phyloP scores from a whole-genome alignment of 306 rosid genomes.

The Dicorynia guianensis region DNA sequence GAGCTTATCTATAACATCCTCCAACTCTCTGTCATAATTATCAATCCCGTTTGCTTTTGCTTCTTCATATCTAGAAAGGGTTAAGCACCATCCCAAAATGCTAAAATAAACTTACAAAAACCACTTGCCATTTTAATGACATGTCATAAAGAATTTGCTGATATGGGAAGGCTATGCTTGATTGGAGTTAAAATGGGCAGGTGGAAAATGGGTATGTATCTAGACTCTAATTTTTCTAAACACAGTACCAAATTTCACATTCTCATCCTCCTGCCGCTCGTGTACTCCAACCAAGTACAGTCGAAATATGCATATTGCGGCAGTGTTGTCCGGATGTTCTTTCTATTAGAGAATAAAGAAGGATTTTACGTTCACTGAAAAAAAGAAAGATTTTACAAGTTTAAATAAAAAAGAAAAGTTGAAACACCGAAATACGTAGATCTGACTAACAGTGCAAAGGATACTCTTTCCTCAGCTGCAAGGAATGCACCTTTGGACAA shows the following conservation, averaged over 20 bases:
- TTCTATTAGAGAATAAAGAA: too few relatives aligned
- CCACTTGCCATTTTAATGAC: background rate
- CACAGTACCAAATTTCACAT: too few relatives aligned
- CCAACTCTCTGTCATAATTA: slow-evolving; percentile 92
- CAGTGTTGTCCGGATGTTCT: too few relatives aligned
- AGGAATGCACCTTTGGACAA: slow-evolving; percentile 96
- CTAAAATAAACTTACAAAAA: slow-evolving; percentile 1
- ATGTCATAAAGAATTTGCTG: background rate
- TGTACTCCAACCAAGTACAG: too few relatives aligned
- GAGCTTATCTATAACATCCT: slow-evolving; percentile 94
- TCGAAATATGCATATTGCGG: too few relatives aligned
- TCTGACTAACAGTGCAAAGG: slow-evolving; percentile 54
- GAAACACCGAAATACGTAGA: background rate
- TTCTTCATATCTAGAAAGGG: slow-evolving; percentile 81
- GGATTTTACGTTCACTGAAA: background rate
- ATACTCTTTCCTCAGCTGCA: slow-evolving; percentile 99
- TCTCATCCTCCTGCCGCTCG: too few relatives aligned
- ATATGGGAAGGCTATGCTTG: background rate
- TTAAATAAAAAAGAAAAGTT: background rate
- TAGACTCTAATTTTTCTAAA: too few relatives aligned
- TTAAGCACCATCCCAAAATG: slow-evolving; percentile 48
- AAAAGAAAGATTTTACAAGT: background rate
- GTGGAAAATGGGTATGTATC: too few relatives aligned
- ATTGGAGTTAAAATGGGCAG: too few relatives aligned
- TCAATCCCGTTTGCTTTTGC: slow-evolving; percentile 74